Evolutionary conservation across 768 basidiomycete species (phyloP).

Genomic region (Chalciporus pseudorubinellus): DNA sequence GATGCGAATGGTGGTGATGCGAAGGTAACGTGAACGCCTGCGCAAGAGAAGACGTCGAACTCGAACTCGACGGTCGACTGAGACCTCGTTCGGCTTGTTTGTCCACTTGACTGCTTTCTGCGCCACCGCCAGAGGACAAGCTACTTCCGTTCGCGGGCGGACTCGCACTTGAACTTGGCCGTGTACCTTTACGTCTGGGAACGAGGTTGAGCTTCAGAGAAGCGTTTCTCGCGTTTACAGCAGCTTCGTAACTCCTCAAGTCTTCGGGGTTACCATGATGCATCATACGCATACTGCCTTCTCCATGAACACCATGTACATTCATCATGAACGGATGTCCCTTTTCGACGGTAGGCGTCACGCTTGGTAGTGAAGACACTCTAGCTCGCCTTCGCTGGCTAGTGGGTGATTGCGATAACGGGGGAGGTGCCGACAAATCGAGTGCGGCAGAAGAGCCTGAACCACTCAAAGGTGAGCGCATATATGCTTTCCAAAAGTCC

Average conservation of each 20-base stretch:
- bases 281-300: conserved; percentile 39
- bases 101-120: conserved; percentile 8
- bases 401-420: conserved; percentile 26
- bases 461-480: conserved; percentile 60
- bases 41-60: conserved; percentile 39
- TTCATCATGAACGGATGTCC: conserved; percentile 16
- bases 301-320: conserved; percentile 20
- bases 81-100: conserved; percentile 16
- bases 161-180: conserved; percentile 15
- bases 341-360: conserved; percentile 52
- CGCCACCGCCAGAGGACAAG: not conserved
- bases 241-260: conserved; percentile 69
- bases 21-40: conserved; percentile 37
- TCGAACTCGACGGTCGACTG: conserved; percentile 39
- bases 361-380: conserved; percentile 68
- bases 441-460: conserved; percentile 18
- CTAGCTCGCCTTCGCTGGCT: conserved; percentile 44
- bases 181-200: conserved; percentile 37
- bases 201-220: conserved; percentile 57
- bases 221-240: conserved; percentile 66
- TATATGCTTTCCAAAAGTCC: conserved; percentile 74
- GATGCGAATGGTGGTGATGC: conserved; percentile 1
- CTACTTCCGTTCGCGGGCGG: conserved; percentile 9
- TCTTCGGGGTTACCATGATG: conserved; percentile 55
- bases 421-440: conserved; percentile 7